Conservation (phyloP, 1,139 yeast species). For the Sugiyamaella sp. region DNA sequence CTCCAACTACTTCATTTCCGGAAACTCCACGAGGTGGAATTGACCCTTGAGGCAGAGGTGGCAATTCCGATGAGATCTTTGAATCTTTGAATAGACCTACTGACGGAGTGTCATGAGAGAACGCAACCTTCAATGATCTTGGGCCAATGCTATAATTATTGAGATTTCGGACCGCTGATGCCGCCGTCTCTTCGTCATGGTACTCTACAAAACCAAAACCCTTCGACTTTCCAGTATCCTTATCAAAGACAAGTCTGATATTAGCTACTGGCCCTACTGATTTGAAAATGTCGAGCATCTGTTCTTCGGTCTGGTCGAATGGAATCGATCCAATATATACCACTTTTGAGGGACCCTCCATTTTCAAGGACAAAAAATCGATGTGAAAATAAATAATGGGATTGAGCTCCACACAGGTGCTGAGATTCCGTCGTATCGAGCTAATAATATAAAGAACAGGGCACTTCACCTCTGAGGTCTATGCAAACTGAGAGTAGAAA, state of each 20-base stretch:
- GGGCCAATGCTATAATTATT: constrained; percentile 79
- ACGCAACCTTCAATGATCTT: constrained; percentile 72
- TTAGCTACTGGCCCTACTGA: constrained; percentile 87
- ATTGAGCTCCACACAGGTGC: too few species aligned
- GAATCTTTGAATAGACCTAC: constrained; percentile 24
- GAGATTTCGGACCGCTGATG: constrained; percentile 86
- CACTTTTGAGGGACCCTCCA: constrained; percentile 35
- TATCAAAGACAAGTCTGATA: constrained; percentile 78
- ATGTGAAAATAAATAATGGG: background rate
- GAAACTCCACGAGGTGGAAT: constrained; percentile 54
- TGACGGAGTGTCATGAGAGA: constrained; percentile 46
- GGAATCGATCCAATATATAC: constrained; percentile 70
- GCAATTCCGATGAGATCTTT: constrained; percentile 30
- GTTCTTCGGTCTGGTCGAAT: constrained; percentile 85
- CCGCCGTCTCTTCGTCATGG: constrained; percentile 74
- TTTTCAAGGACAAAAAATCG: background rate
- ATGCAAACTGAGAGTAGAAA: too few species aligned
- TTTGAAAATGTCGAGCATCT: constrained; percentile 73
- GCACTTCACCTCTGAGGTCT: too few species aligned
- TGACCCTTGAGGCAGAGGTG: constrained; percentile 37
- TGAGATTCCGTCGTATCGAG: too few species aligned
- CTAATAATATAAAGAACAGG: too few species aligned
- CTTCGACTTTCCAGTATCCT: constrained; percentile 82
- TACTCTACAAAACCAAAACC: constrained; percentile 91
- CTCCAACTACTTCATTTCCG: constrained; percentile 61